Evolutionary conservation across 2,329 filamentous ascomycete species (phyloP), one percentile per base, ranked within the genome.

Genomic region (Alternaria ethzedia): DNA sequence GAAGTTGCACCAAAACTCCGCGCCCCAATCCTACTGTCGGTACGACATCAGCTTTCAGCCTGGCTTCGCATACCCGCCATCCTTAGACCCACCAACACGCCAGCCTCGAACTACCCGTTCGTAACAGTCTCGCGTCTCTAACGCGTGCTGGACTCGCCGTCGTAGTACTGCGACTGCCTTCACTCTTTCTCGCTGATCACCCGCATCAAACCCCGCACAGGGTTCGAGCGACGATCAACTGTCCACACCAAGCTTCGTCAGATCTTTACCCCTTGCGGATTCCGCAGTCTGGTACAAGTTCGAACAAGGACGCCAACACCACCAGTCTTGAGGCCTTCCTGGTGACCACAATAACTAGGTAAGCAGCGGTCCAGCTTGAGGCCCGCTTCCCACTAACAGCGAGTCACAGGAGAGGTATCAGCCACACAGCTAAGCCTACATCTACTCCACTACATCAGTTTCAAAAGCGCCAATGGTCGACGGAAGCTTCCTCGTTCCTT

Each of bases 401-500:
- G 60, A 72, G 60, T 55, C 54, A 67, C 63, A 75, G 73, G 59
- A 67, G 63, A 45, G 63, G 67, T 61, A 66, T 59, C 66, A 72
- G 70, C 69, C 66, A 69, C 63, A 70, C 51, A 66, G 56, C 25
- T 59, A 71, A 68, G 61, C 62, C 59, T 64, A 69, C 64, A 60
- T 61, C 26, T 28, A 50, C 57, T 64, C 64, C 56, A 62, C 55
- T 69, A 58, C 57, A 69, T 63, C 59, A 61, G 44, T 70, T 66
- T 59, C 54, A 61, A 74, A 78, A 75, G 72, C 69, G 70, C 76
- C 74, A 81, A 81, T 81, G 79, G 75, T 83, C 75, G 78, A 81
- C 77, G 80, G 79, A 78, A 82, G 77, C 74, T 79, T 80, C 70
- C 79, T 81, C 75, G 80, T 82, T 75, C 82, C 82, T 70, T 75